Conservation (phyloP, 345 rosid species). For the Raphanus raphanistrum region DNA sequence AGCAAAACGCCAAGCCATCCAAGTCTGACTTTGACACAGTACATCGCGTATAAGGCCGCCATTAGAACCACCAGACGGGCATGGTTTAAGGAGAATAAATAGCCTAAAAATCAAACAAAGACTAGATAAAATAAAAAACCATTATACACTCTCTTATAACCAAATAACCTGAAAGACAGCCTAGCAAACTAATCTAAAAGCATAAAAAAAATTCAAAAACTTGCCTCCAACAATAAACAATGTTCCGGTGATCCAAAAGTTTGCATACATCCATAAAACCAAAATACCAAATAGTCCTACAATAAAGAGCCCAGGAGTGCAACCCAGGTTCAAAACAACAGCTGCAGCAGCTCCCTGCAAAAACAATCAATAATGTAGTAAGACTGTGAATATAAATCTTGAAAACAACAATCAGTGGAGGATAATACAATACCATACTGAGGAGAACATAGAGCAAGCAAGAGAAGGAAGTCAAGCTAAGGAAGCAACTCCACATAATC, state of each 20-base stretch:
- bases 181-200: constrained; percentile 7
- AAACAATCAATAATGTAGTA: constrained; percentile 3
- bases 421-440: constrained; percentile 60
- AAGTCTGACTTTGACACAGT: constrained; percentile 81
- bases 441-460: constrained; percentile 80
- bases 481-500: constrained; percentile 98
- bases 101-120: constrained; percentile 58
- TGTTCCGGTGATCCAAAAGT: constrained; percentile 96
- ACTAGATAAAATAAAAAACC: constrained; percentile 23
- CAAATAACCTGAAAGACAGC: background rate
- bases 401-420: background rate
- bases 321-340: constrained; percentile 78
- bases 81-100: constrained; percentile 85
- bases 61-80: constrained; percentile 83
- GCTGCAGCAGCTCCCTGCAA: constrained; percentile 91
- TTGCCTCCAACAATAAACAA: constrained; percentile 95
- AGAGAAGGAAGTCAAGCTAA: constrained; percentile 86
- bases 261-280: constrained; percentile 95
- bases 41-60: constrained; percentile 69
- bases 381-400: background rate
- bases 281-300: constrained; percentile 83
- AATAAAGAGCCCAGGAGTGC: constrained; percentile 94
- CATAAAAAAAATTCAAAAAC: background rate
- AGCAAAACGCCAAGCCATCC: constrained; percentile 94
- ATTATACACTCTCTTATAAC: background rate